phyloP scores from a whole-genome alignment of 306 rosid species.

The Sicyos edulis region DNA sequence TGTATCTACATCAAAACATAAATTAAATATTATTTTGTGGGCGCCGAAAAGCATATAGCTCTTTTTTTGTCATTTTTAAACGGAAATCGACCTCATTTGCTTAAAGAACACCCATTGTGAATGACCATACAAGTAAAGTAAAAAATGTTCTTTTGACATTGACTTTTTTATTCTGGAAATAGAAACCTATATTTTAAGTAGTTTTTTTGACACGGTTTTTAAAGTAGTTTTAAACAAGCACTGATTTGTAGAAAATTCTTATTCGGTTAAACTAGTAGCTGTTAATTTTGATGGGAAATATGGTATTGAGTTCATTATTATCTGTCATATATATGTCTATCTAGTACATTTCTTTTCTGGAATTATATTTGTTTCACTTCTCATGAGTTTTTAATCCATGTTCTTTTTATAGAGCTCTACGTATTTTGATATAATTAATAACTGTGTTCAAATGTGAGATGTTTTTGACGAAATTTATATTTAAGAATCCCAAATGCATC shows the following conservation, averaged over 20 bases:
- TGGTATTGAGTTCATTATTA: background rate
- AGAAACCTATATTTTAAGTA: background rate
- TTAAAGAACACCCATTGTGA: no score
- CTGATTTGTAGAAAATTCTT: background rate
- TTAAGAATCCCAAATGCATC: background rate
- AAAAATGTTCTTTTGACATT: background rate
- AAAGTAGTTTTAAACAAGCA: background rate
- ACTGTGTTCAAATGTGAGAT: background rate
- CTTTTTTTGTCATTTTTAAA: background rate
- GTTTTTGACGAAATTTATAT: background rate
- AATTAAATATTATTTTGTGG: background rate
- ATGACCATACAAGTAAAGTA: no score
- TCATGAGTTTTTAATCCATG: no score
- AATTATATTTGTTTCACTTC: no score
- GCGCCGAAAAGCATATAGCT: background rate
- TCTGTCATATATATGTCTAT: no score
- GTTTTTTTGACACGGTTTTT: background rate
- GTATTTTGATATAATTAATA: background rate
- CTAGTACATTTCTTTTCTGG: no score
- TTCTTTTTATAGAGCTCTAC: background rate
- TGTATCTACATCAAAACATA: background rate
- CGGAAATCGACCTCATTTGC: no score
- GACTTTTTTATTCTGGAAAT: background rate
- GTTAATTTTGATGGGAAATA: background rate
- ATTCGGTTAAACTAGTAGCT: background rate